These are phyloP conservation scores for Vaucheria bursata DNA, from an alignment of 352 stramenopile species.

Conservation along the genomic window DNA sequence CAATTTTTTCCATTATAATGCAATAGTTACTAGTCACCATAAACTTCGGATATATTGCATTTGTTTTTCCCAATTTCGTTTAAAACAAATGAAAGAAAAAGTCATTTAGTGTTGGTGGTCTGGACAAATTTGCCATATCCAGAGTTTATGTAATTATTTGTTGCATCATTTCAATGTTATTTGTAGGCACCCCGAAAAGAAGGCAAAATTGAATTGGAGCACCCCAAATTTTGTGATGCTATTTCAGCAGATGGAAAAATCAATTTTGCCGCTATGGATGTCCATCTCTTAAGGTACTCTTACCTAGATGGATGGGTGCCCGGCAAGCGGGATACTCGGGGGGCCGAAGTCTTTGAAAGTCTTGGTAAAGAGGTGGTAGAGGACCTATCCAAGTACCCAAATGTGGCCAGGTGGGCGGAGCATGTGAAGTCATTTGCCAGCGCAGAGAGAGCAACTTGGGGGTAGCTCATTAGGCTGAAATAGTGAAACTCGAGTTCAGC, in stretches of 20 bases:
- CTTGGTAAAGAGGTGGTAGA: neutral
- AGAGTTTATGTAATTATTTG: no score
- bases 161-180: no score
- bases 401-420: constrained; percentile 24
- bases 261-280: neutral
- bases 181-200: no score
- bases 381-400: constrained; percentile 13
- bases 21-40: no score
- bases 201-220: no score
- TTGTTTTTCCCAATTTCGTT: no score
- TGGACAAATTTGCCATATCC: no score
- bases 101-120: no score
- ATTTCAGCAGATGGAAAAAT: neutral
- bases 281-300: constrained; percentile 14
- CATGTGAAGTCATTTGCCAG: constrained; percentile 24
- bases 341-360: neutral
- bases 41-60: no score
- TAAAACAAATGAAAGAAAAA: no score
- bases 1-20: no score
- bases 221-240: neutral
- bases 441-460: constrained; percentile 21
- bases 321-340: neutral
- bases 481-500: neutral
- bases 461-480: constrained; percentile 9
- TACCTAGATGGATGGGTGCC: constrained; percentile 20